Percentiles rank a stretch among this genome's conserved stretches.
These are phyloP conservation scores for Gossypium raimondii DNA, from an alignment of 345 rosid genomes.

Conservation along the genomic window DNA sequence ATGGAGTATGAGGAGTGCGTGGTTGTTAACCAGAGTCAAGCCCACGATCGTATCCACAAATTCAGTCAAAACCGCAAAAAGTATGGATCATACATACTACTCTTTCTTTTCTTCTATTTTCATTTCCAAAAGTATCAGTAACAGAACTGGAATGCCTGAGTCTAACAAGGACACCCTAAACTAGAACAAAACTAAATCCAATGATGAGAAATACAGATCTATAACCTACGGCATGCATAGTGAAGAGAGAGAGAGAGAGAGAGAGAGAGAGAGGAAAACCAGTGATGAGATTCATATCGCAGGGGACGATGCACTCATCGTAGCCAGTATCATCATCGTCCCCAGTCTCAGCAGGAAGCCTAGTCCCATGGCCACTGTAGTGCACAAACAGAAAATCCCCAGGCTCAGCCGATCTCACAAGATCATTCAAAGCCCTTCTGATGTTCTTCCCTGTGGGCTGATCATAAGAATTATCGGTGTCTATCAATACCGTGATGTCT, in stretches of 20 bases:
- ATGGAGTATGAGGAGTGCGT: background rate
- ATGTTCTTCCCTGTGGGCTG: slow-evolving; percentile 85
- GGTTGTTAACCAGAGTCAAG: background rate
- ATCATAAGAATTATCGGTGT: slow-evolving; percentile 53
- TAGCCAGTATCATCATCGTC: slow-evolving; percentile 93
- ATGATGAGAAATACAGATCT: background rate
- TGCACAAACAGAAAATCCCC: slow-evolving; percentile 74
- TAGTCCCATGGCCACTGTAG: slow-evolving; percentile 96
- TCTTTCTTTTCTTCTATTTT: background rate
- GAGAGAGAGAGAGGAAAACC: slow-evolving; percentile 30
- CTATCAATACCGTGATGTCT: slow-evolving; percentile 62
- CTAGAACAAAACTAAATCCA: background rate
- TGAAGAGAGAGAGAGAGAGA: background rate
- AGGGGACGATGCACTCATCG: slow-evolving; percentile 93
- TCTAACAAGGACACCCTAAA: background rate
- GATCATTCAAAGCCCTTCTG: slow-evolving; percentile 44
- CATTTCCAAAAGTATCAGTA: background rate
- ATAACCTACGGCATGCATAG: background rate
- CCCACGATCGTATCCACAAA: background rate
- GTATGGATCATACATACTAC: too few relatives aligned
- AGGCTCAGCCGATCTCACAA: slow-evolving; percentile 53
- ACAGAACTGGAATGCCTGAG: background rate
- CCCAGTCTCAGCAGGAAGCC: slow-evolving; percentile 94
- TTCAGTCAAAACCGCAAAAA: too few relatives aligned
- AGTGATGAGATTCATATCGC: slow-evolving; percentile 92